Evolutionary conservation across 176 grass and related monocot genomes (phyloP).

Genomic region (Oryza punctata): DNA sequence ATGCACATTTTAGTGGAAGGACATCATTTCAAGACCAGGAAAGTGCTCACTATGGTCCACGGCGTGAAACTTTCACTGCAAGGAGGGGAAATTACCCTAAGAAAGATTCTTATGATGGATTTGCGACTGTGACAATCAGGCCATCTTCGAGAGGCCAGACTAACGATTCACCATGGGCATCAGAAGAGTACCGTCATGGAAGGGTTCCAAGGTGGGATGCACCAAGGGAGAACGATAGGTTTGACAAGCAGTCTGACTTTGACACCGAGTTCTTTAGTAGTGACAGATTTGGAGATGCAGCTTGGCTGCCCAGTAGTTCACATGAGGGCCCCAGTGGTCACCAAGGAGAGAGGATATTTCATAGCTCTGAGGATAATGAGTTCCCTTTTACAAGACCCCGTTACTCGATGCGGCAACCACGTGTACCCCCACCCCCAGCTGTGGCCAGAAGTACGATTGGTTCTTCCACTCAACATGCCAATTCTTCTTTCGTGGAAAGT

Average conservation of each 20-base stretch:
- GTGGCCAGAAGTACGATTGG: constrained; percentile 53
- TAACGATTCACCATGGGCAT: constrained; percentile 46
- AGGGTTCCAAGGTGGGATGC: constrained; percentile 66
- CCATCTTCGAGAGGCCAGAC: constrained; percentile 50
- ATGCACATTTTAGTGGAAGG: constrained; percentile 48
- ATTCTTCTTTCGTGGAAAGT: constrained; percentile 50
- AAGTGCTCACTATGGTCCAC: constrained; percentile 47
- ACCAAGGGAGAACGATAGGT: constrained; percentile 55
- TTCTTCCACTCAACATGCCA: constrained; percentile 47
- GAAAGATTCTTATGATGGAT: constrained; percentile 67
- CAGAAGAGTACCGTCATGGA: constrained; percentile 56
- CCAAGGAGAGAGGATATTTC: constrained; percentile 60
- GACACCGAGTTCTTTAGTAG: constrained; percentile 56
- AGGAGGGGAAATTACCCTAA: constrained; percentile 56
- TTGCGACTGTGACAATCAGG: constrained; percentile 33
- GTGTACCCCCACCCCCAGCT: constrained; percentile 67
- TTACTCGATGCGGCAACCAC: constrained; percentile 70
- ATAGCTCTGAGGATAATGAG: constrained; percentile 52
- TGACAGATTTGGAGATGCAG: constrained; percentile 70
- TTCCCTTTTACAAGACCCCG: constrained; percentile 71
- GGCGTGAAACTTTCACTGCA: constrained; percentile 45
- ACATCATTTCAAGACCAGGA: constrained; percentile 59
- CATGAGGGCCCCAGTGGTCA: constrained; percentile 55
- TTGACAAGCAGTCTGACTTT: constrained; percentile 65
- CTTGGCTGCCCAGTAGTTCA: constrained; percentile 60